Evolutionary conservation across 2,329 filamentous ascomycete genomes (phyloP), one percentile per base, ranked within the genome.

Genomic region (Waltergamsia citrina): DNA sequence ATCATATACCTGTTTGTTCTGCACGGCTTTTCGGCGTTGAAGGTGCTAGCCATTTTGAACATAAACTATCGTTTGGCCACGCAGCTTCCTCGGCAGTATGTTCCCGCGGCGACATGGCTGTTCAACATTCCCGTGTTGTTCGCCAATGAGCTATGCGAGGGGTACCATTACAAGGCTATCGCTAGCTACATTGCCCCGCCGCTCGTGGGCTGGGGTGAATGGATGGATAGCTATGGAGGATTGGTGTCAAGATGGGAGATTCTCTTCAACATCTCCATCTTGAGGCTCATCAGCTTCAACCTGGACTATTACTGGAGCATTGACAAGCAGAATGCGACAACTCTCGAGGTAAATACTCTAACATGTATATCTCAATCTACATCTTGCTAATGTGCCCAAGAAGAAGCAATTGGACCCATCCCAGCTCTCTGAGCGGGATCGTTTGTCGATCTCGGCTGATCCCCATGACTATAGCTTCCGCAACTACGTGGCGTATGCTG

Each of bases 401-500:
- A 96, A 96, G 85, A 94, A 93, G 59, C 86, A 94, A 68, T 72
- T 94, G 42, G 87, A 96, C 69, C 83, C 85, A 28, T 69, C 85
- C 35, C 77, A 81, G 48, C 74, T 96, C 24, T 92, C 88, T 5
- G 92, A 98, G 56, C 74, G 82, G 45, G 90, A 98, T 49, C 83
- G 92, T 14, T 74, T 96, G 38, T 67, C 72, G 35, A 81, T 81
- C 26, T 78, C 92, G 1, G 86, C 88, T 4, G 71, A 76, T 30
- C 56, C 72, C 1, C 56, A 62, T 19, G 83, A 93, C 50, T 98
- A 77, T 51, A 76, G 63, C 17, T 86, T 92, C 59, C 77, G 81
- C 43, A 94, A 93, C 59, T 96, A 94, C 56, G 53, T 95, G 29
- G 87, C 84, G 29, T 98, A 95, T 54, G 66, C 79, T 25, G 74